Evolutionary conservation across 805 yeast genomes (phyloP).

Genomic region (Cyberlindnera mycetangii): DNA sequence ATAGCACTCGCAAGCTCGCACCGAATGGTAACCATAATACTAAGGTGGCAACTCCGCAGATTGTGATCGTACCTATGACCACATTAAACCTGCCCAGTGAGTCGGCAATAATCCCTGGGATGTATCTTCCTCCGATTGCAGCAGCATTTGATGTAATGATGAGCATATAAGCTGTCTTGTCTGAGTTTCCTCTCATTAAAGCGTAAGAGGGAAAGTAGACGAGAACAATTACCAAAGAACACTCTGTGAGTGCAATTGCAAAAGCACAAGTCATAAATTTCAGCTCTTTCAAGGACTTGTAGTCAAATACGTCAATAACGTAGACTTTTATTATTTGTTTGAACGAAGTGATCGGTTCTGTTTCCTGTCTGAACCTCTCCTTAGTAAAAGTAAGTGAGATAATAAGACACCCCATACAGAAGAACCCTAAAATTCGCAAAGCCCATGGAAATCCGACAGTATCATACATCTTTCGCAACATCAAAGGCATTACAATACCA

Average conservation of each 20-base stretch:
- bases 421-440: conserved; percentile 45
- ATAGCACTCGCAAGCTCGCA: conserved; percentile 32
- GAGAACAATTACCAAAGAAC: conserved; percentile 41
- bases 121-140: conserved; percentile 42
- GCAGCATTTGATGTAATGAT: conserved; percentile 41
- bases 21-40: conserved; percentile 42
- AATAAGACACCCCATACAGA: conserved; percentile 30
- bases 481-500: conserved; percentile 45
- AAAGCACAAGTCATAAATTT: conserved; percentile 43
- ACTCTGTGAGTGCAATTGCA: conserved; percentile 45
- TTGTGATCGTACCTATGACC: conserved; percentile 37
- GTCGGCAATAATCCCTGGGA: conserved; percentile 43
- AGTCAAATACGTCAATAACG: conserved; percentile 28
- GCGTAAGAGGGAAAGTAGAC: conserved; percentile 55
- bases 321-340: conserved; percentile 18
- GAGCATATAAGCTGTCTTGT: conserved; percentile 40
- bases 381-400: conserved; percentile 29
- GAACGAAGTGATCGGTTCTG: conserved; percentile 12
- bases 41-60: conserved; percentile 34
- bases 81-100: conserved; percentile 52
- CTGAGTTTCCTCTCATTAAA: conserved; percentile 39
- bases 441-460: conserved; percentile 54
- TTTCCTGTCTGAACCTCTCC: conserved; percentile 31
- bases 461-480: conserved; percentile 39
- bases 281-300: conserved; percentile 39